Base-by-base conservation (phyloP, 148 eudicot species). In the Nyssa sinensis region DNA sequence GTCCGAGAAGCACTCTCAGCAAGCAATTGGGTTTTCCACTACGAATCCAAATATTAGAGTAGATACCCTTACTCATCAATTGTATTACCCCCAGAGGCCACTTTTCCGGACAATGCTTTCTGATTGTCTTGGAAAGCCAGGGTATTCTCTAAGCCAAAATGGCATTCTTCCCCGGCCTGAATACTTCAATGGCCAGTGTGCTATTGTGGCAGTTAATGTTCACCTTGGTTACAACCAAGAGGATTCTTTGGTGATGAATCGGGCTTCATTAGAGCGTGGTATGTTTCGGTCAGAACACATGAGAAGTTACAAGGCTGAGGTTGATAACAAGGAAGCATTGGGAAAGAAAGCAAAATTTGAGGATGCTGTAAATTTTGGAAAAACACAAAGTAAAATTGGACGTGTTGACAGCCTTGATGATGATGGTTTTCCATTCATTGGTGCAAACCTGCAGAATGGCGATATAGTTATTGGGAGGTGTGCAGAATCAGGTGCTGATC, bases 161-260 rank as follows among this genome's bases (percentile, higher is more conserved):
- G 87, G 84, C 32, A 80, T 81, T 74, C 64, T 86, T 39, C 88
- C 96, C 9, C 87, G 82, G 74, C 88, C 93, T 0, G 97, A 95
- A 53, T 92, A 77, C 57, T 92, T 80, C 75, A 95, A 95, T 68
- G 96, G 98, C 1, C 98, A 95, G 81, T 92, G 89, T 87, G 97
- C 93, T 32, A 95, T 95, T 74, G 96, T 95, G 81, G 98, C 98
- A 1, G 97, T 95, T 12, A 95, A 95, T 76, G 96, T 89, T 47
- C 98, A 95, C 75, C 85, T 90, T 51, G 98, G 98, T 10, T 95
- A 90, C 66, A 95, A 95, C 77, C 98, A 95, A 80, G 98, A 95
- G 80, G 98, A 95, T 78, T 95, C 98, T 1, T 39, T 92, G 71
- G 98, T 95, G 17, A 95, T 95, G 98, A 95, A 92, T 64, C 84